Evolutionary conservation across 495 filamentous ascomycete species (phyloP), one percentile per base, ranked within the genome.

Genomic region (Penicillium longicatenatum): DNA sequence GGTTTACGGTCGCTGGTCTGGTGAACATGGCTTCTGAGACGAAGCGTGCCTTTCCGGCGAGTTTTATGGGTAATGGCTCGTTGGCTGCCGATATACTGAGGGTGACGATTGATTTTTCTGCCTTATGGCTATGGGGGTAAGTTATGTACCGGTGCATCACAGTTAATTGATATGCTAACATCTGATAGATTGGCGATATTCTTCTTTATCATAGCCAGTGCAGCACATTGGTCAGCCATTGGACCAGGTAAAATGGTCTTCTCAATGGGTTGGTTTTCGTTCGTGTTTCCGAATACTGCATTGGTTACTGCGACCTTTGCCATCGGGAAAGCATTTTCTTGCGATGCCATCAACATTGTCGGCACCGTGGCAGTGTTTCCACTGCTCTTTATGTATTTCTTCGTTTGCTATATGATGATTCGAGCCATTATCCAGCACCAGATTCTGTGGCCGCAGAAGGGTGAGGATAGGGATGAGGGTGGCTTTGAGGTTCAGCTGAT

Each of bases 231-330:
- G 81, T 87, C 86, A n/a, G 86, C 87, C 35, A 77, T 89, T n/a
- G 73, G 74, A 6, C 80, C 70, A 29, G 84, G 83, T 39, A 64
- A 70, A n/a, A 85, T 92, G 75, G 79, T 80, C 12, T 96, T 93
- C 65, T 86, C 88, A 22, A 93, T 96, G 90, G 90, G 85, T 4
- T 96, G 90, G 89, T 94, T 85, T 69, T 89, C 86, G 0, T 96
- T 93, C 66, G 79, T 96, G 0, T 96, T 96, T 65, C 91, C 91
- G 4, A 93, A 96, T 60, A 93, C 90, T 7, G 87, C 89, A 0
- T 69, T 92, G 60, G 75, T 88, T 31, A 89, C 86, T 0, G 87
- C 89, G 0, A 93, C 89, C 0, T 86, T 89, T 60, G 85, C 86
- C 3, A 74, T 93, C n/a, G 87, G 83, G 4, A 79, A 78, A 31